Base-by-base conservation (phyloP, 345 rosid species). In the Eucalyptus coolabah region DNA sequence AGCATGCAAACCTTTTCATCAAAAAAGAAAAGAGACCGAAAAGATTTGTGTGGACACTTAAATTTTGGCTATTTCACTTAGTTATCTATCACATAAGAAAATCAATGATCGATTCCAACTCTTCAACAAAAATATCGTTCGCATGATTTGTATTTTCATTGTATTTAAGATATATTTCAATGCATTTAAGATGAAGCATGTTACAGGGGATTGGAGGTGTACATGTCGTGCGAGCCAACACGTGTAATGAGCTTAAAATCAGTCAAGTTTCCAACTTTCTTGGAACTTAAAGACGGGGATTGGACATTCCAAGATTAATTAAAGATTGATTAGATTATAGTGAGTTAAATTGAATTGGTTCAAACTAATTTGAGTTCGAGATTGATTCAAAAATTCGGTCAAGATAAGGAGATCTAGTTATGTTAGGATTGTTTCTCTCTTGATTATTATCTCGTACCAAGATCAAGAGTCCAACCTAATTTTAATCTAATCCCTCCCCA, bases 1-100 rank as follows among this genome's bases (percentile, higher is more conserved):
- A 8, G 28, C 60, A 56, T 9, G 60, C 12, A 56, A 56, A 56
- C 60, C 28, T 56, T 56, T 9, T 56, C 11, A 9, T 56, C 28
- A 23, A 9, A 56, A 56, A 23, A 23, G 28, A 56, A 56, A 23
- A 9, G 60, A 12, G 60, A 56, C 12, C 1, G 12, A 23, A 56
- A 56, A 23, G 60, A 54, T 56, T 56, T 23, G 60, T 0, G 0
- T 56, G 60, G 3, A 56, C 28, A 0, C 60, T 23, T 23, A 56
- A 23, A 56, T 56, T 56, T 23, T 23, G 60, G 12, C 28, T 54
- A 19, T 54, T 54, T 23, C 60, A 54, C 60, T 8, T 54, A 23
- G 60, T 54, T 0, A 54, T 54, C 0, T 56, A 23, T 56, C 60
- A 23, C 28, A 23, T 23, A 56, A 56, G 60, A 56, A 54, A 56